Percentiles rank a stretch among this genome's conserved stretches.
Conservation (phyloP, 2,329 filamentous ascomycete species). For the Huntiella decipiens region DNA sequence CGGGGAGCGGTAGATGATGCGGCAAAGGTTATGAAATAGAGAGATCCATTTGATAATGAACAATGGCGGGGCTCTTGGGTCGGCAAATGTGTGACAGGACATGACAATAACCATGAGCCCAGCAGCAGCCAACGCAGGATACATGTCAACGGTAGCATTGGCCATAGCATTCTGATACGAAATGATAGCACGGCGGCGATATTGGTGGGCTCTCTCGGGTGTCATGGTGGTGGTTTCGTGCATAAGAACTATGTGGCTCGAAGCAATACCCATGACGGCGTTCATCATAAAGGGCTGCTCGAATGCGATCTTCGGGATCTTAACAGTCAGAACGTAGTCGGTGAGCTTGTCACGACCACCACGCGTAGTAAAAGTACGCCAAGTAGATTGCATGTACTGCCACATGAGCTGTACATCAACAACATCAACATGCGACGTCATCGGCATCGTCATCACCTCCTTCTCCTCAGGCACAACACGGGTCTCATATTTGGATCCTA, state of each 20-base stretch:
- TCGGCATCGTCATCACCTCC: not conserved
- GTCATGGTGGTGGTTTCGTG: slow-evolving; percentile 22
- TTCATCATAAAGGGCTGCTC: slow-evolving; percentile 35
- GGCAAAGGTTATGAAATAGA: slow-evolving; percentile 33
- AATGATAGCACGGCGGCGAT: slow-evolving; percentile 30
- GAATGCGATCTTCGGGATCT: slow-evolving; percentile 31
- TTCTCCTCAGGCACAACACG: not conserved
- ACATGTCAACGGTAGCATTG: slow-evolving; percentile 25
- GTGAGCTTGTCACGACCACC: slow-evolving; percentile 18
- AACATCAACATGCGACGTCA: slow-evolving; percentile 16
- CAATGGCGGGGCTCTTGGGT: slow-evolving; percentile 24
- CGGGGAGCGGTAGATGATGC: slow-evolving; percentile 26
- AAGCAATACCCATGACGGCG: slow-evolving; percentile 31
- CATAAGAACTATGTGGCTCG: slow-evolving; percentile 27
- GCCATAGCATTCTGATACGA: slow-evolving; percentile 34
- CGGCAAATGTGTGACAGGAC: slow-evolving; percentile 31
- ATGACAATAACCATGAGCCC: slow-evolving; percentile 33
- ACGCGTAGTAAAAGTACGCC: slow-evolving; percentile 26
- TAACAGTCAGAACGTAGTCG: slow-evolving; percentile 26
- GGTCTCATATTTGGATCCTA: not conserved
- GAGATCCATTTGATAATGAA: slow-evolving; percentile 37
- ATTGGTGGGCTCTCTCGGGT: slow-evolving; percentile 21
- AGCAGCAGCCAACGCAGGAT: slow-evolving; percentile 29
- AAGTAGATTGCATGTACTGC: slow-evolving; percentile 32
- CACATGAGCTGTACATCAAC: slow-evolving; percentile 35